Evolutionary conservation across 179 eudicot species (phyloP), one percentile per base, ranked within the genome.

Genomic region (Sideroxylon spinosum): DNA sequence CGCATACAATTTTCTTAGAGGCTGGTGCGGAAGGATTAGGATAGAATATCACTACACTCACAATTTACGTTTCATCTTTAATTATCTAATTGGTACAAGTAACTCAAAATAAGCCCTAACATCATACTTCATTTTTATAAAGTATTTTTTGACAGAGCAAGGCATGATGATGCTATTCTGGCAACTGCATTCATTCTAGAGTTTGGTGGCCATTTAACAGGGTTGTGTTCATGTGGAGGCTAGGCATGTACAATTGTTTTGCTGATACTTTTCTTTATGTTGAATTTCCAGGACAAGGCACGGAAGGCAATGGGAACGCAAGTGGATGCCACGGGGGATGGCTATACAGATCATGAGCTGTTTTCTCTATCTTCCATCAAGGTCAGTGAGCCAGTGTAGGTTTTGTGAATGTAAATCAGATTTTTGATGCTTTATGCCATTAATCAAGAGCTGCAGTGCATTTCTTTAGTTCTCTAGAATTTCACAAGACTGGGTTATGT

Each of bases 291-390:
- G 98, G 98, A 93, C 71, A 95, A 95, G 83, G 90, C 92, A 76
- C 86, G 98, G 67, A 95, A 93, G 81, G 91, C 90, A 67, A 81
- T 88, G 17, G 97, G 97, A 73, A 85, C 81, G 87, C 97, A 93
- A 75, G 85, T 88, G 74, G 98, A 95, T 86, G 97, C 91, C 56
- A 75, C 84, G 53, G 85, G 83, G 77, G 97, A 95, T 88, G 91
- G 92, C 75, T 91, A 89, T 83, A 80, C 76, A 57, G 97, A 95
- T 85, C 81, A 80, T 68, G 98, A 93, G 55, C 74, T 95, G 86
- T 95, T 95, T 80, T 88, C 97, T 78, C 86, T 94, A 75, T 82
- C 92, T 60, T 85, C 97, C 48, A 93, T 93, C 57, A 93, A 95
- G 98, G 97, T 95, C 52, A 62, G 85, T 55, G 56, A 52, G 16